These are phyloP conservation scores for Sclerotinia borealis DNA, from an alignment of 2,329 filamentous ascomycete species.

Conservation along the genomic window DNA sequence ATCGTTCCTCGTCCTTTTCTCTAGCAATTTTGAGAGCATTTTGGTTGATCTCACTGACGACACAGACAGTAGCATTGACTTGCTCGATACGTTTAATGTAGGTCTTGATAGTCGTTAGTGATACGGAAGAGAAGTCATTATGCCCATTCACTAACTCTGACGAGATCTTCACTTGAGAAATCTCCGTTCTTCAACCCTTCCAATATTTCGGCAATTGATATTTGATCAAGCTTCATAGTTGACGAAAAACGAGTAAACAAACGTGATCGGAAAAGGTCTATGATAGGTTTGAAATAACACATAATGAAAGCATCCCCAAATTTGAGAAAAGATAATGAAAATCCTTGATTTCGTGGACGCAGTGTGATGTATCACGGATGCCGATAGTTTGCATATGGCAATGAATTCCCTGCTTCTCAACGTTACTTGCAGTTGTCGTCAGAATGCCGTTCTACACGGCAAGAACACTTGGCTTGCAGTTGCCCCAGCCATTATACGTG, in stretches of 20 bases:
- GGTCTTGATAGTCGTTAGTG: neutral
- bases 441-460: neutral
- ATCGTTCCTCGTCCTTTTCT: slow-evolving; percentile 17
- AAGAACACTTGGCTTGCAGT: neutral
- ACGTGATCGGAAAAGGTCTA: neutral
- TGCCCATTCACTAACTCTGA: neutral
- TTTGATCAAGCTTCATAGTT: neutral
- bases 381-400: neutral
- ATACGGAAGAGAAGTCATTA: neutral
- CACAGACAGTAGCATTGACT: neutral
- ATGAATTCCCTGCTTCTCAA: neutral
- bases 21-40: slow-evolving; percentile 20
- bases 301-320: neutral
- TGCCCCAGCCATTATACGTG: neutral
- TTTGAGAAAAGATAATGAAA: neutral
- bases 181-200: neutral
- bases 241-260: neutral
- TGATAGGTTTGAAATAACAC: neutral
- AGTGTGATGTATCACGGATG: neutral
- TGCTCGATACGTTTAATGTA: slow-evolving; percentile 10
- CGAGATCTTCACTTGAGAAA: slow-evolving; percentile 10
- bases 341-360: neutral
- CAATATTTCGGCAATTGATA: neutral
- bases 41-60: slow-evolving; percentile 20
- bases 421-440: neutral